Evolutionary conservation across 768 basidiomycete species (phyloP), one percentile per base, ranked within the genome.

Genomic region (Suillus subalutaceus): DNA sequence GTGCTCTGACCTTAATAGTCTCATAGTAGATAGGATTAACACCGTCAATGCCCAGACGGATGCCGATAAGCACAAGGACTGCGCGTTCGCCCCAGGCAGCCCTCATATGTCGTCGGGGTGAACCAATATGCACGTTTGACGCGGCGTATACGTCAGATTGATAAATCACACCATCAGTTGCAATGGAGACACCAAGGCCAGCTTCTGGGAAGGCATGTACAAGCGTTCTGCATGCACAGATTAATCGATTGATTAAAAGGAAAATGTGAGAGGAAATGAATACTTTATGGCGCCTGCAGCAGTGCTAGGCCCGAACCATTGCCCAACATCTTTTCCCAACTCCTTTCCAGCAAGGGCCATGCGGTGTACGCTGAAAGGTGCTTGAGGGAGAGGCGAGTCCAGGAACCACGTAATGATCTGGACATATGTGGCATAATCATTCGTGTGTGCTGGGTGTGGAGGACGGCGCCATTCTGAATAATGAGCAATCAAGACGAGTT

Each of bases 221-320:
- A 15, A 98, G 86, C 0, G 89, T 83, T 76, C 94, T 94, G 72
- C 1, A 53, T 38, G 20, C n/a, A 20, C 23, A 3, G 35, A 6
- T 76, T 41, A 66, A 68, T 43, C 32, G 6, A 61, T 57, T 44
- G 35, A 32, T 43, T 43, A 30, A 20, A 60, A 26, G 10, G 30
- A 63, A 60, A 2, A 55, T 20, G 15, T 38, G 9, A 23, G 55
- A 26, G 41, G 46, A 48, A 63, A 4, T 48, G 53, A n/a, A 64
- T 73, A 94, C 92, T 92, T 94, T 80, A 99, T 92, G 13, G 95
- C 96, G 44, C 96, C 96, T 9, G 96, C 96, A n/a, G 97, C 97
- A 0, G 93, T 95, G 73, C 93, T 96, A 0, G 97, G 97, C 0
- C 97, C 97, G 72, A 99, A 99, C 97, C 97, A 99, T 77, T 95